A percentile compares a stretch with the other conserved stretches of the same genome.
These are phyloP conservation scores for Lachnellula subtilissima DNA, from an alignment of 2,329 filamentous ascomycete genomes.

Conservation along the genomic window DNA sequence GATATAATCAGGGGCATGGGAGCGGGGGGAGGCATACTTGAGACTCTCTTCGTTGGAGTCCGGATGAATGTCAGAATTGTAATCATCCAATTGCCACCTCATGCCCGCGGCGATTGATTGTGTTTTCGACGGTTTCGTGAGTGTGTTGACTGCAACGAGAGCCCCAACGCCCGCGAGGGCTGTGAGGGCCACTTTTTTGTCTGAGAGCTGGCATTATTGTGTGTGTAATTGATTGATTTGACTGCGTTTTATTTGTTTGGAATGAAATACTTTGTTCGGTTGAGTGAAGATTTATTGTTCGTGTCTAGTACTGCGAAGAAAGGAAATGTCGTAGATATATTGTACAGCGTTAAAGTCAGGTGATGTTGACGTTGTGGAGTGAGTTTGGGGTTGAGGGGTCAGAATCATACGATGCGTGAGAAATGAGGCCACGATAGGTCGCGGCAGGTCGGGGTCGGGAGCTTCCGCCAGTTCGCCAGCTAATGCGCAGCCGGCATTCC, in stretches of 20 bases:
- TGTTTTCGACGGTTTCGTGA: slow-evolving; percentile 11
- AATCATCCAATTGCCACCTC: slow-evolving; percentile 16
- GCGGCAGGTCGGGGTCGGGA: not conserved
- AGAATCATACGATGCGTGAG: slow-evolving; percentile 2
- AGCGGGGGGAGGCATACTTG: slow-evolving; percentile 4
- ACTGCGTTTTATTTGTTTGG: not conserved
- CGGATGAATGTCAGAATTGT: slow-evolving; percentile 13
- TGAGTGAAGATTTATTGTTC: not conserved
- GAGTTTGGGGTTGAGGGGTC: not conserved
- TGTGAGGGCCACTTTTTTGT: slow-evolving; percentile 11
- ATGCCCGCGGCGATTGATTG: slow-evolving; percentile 13
- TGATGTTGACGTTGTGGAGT: not conserved
- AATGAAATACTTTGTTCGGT: not conserved
- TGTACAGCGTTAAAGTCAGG: not conserved
- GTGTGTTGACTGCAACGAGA: slow-evolving; percentile 8
- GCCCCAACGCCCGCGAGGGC: slow-evolving; percentile 16
- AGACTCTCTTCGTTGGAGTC: slow-evolving; percentile 8
- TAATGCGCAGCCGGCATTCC: not conserved
- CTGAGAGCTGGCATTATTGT: not conserved
- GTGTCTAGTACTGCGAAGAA: no score
- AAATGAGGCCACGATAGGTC: slow-evolving; percentile 4
- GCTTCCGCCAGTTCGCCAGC: not conserved
- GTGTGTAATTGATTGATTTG: not conserved
- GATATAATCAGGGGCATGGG: not conserved
- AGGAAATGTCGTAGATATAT: not conserved